Conservation (phyloP, 2,329 filamentous ascomycete species). For the Trichophyton rubrum region DNA sequence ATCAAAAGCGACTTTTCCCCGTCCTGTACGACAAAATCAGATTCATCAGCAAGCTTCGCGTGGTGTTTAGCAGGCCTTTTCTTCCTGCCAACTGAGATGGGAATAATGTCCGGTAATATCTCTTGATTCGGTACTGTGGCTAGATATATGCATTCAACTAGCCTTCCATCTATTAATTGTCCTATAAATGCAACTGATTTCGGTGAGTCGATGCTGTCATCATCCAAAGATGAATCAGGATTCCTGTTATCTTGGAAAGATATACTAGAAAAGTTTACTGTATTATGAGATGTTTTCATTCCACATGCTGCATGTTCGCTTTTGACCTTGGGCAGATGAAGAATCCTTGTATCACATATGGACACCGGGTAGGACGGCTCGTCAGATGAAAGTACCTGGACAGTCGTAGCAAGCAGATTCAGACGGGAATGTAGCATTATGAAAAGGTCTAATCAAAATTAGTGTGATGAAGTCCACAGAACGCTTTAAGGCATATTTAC, state of each 20-base stretch:
- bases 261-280: background rate
- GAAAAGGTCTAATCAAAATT: slow-evolving; percentile 22
- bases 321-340: slow-evolving; percentile 19
- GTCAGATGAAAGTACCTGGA: slow-evolving; percentile 22
- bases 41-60: slow-evolving; percentile 8
- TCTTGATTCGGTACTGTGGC: background rate
- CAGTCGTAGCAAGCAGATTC: slow-evolving; percentile 22
- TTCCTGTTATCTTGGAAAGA: background rate
- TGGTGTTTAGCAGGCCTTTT: background rate
- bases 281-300: background rate
- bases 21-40: slow-evolving; percentile 30
- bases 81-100: slow-evolving; percentile 2
- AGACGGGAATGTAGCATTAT: slow-evolving; percentile 31
- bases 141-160: background rate
- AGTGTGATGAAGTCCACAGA: background rate
- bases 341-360: slow-evolving; percentile 24
- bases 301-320: background rate
- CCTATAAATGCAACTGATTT: slow-evolving; percentile 5
- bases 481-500: slow-evolving; percentile 15
- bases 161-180: background rate
- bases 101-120: background rate
- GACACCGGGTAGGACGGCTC: slow-evolving; percentile 15
- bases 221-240: background rate
- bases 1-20: slow-evolving; percentile 18
- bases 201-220: background rate